Percentiles rank a stretch among this genome's conserved stretches.
Evolutionary conservation across 2,329 filamentous ascomycete genomes (phyloP).

Genomic region (Zarea fungicola): DNA sequence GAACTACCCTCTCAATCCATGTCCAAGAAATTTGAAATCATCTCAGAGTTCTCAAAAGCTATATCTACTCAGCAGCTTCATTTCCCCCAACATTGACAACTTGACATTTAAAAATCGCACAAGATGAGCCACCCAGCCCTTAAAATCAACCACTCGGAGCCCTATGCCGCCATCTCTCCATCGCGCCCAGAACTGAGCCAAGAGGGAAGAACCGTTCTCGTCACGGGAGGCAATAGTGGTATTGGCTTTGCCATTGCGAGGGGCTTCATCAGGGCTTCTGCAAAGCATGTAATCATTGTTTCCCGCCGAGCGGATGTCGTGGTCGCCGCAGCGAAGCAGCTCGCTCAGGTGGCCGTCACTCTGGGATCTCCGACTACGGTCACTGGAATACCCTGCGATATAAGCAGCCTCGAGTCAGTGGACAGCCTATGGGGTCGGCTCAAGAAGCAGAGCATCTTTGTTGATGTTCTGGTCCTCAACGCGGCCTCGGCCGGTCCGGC

Average conservation of each 20-base stretch:
- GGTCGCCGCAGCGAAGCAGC: constrained; percentile 1
- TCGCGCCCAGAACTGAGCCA: constrained; percentile 34
- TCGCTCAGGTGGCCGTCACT: constrained; percentile 20
- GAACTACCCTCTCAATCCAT: too few relatives aligned
- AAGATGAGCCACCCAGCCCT: constrained; percentile 6
- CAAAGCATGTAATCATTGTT: constrained; percentile 20
- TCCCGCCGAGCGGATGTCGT: constrained; percentile 24
- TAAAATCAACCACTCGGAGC: constrained; percentile 3
- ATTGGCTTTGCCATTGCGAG: constrained; percentile 60
- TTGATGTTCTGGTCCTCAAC: constrained; percentile 27
- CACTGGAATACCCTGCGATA: constrained; percentile 20
- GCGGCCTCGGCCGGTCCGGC: constrained; percentile 16
- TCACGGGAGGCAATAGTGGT: constrained; percentile 59
- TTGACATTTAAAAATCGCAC: background rate
- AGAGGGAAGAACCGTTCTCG: constrained; percentile 48
- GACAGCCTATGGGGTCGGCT: constrained; percentile 25
- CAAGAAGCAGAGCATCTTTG: constrained; percentile 17
- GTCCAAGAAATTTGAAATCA: too few relatives aligned
- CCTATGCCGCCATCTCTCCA: constrained; percentile 34
- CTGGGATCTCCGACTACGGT: constrained; percentile 18
- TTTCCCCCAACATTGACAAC: too few relatives aligned
- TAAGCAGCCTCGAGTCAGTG: constrained; percentile 19
- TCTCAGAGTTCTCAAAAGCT: too few relatives aligned
- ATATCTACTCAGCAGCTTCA: too few relatives aligned
- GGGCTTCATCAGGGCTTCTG: background rate